These are phyloP conservation scores for Gonium pectorale DNA, from an alignment of 139 green algal genomes.

Conservation along the genomic window DNA sequence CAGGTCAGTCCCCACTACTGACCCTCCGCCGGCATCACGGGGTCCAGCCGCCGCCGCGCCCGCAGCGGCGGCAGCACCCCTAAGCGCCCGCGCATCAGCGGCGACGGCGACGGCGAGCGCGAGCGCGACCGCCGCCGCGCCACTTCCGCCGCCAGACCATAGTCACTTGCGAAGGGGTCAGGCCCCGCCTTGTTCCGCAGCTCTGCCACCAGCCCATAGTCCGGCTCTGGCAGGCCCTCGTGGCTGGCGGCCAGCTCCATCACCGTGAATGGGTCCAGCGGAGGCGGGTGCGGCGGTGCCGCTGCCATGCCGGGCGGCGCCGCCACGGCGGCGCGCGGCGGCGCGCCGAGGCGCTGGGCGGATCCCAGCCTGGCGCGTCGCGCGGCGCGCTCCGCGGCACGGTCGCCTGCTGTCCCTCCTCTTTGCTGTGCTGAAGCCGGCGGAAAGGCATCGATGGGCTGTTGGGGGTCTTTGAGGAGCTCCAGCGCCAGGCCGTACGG, in stretches of 20 bases:
- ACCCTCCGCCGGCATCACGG: slow-evolving; percentile 32
- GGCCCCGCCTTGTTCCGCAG: slow-evolving; percentile 16
- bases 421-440: too few species aligned
- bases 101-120: slow-evolving; percentile 2
- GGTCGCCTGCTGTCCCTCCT: too few species aligned
- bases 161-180: slow-evolving; percentile 38
- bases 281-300: background rate
- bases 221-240: slow-evolving; percentile 43
- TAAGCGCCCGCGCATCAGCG: background rate
- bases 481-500: slow-evolving; percentile 40
- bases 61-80: slow-evolving; percentile 32
- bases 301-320: background rate
- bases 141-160: slow-evolving; percentile 53
- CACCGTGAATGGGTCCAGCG: slow-evolving; percentile 39
- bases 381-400: background rate
- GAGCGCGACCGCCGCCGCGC: slow-evolving; percentile 16
- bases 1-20: background rate
- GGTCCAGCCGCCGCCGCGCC: slow-evolving; percentile 29
- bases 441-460: too few species aligned
- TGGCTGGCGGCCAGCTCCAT: slow-evolving; percentile 35
- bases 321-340: background rate
- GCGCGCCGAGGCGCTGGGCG: background rate
- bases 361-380: background rate
- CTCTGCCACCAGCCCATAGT: slow-evolving; percentile 58
- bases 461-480: slow-evolving; percentile 14